These are phyloP conservation scores for Aspergillus glaucus DNA, from an alignment of 2,329 filamentous ascomycete species.

Conservation along the genomic window DNA sequence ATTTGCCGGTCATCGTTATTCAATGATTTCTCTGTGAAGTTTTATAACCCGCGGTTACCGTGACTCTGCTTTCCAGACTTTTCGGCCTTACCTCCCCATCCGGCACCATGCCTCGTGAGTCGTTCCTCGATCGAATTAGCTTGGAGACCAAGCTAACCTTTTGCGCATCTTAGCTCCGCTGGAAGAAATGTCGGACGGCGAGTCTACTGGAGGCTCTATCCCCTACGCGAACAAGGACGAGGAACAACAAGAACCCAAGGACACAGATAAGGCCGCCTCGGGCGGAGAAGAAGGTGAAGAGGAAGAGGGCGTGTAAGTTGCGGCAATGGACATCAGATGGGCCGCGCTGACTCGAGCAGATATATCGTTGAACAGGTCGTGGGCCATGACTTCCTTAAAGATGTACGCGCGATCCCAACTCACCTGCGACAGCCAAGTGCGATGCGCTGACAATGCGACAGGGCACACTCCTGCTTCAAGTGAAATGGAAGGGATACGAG, in stretches of 20 bases:
- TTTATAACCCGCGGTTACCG: conserved; percentile 4
- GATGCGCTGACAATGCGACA: conserved; percentile 18
- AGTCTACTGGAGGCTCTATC: conserved; percentile 32
- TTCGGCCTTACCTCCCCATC: conserved; percentile 16
- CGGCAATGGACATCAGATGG: conserved; percentile 3
- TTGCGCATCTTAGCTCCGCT: conserved; percentile 20
- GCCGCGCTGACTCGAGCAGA: conserved; percentile 20
- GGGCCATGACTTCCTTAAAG: conserved; percentile 29
- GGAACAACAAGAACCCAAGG: conserved; percentile 5
- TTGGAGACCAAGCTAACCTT: conserved; percentile 8
- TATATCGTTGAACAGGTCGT: conserved; percentile 37
- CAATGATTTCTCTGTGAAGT: not conserved
- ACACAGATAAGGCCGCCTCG: conserved; percentile 9
- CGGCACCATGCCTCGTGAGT: conserved; percentile 38
- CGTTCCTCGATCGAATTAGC: conserved; percentile 4
- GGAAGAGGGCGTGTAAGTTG: conserved; percentile 31
- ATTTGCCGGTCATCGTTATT: not conserved
- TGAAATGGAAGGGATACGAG: conserved; percentile 46
- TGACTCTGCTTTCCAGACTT: conserved; percentile 27
- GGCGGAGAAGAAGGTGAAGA: conserved; percentile 19
- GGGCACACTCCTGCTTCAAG: conserved; percentile 33
- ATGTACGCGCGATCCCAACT: conserved; percentile 16
- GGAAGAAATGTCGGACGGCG: conserved; percentile 30
- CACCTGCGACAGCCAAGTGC: not conserved
- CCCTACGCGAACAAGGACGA: conserved; percentile 28